Percentiles rank a stretch among this genome's conserved stretches.
Conservation (phyloP, 805 yeast genomes). For the Candida boleticola region DNA sequence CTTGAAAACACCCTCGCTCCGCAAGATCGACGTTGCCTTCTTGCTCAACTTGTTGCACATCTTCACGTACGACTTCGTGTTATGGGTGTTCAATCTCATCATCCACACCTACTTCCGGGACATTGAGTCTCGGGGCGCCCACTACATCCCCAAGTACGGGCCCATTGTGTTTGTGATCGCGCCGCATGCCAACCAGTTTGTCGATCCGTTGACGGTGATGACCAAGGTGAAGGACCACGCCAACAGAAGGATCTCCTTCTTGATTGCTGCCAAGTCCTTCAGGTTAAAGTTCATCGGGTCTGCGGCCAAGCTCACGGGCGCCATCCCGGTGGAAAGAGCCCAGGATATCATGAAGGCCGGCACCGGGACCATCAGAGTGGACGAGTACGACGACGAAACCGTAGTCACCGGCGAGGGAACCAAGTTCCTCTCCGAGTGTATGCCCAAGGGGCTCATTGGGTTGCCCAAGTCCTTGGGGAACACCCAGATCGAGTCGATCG, state of each 20-base stretch:
- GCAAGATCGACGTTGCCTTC: not conserved
- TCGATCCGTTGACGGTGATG: conserved; percentile 39
- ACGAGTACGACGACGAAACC: conserved; percentile 12
- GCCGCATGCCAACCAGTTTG: conserved; percentile 44
- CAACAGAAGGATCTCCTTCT: conserved; percentile 32
- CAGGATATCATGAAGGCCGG: conserved; percentile 34
- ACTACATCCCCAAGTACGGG: conserved; percentile 36
- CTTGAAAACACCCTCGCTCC: not conserved
- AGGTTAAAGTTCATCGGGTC: conserved; percentile 30
- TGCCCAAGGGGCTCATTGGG: conserved; percentile 36
- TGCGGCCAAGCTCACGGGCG: conserved; percentile 28
- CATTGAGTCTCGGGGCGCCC: conserved; percentile 35
- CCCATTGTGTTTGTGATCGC: conserved; percentile 41
- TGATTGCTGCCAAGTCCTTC: conserved; percentile 38
- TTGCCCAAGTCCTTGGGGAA: conserved; percentile 35
- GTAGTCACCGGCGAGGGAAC: conserved; percentile 34
- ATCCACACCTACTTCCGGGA: conserved; percentile 42
- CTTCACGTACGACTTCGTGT: conserved; percentile 26
- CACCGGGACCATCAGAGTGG: conserved; percentile 26
- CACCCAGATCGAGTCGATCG: conserved; percentile 27
- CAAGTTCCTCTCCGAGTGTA: conserved; percentile 29
- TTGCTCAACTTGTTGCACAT: conserved; percentile 7
- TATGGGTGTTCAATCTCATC: conserved; percentile 32
- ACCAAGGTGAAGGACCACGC: conserved; percentile 29
- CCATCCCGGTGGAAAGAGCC: conserved; percentile 43